Conservation (phyloP, 352 stramenopile genomes). For the Pythium utonaiense region DNA sequence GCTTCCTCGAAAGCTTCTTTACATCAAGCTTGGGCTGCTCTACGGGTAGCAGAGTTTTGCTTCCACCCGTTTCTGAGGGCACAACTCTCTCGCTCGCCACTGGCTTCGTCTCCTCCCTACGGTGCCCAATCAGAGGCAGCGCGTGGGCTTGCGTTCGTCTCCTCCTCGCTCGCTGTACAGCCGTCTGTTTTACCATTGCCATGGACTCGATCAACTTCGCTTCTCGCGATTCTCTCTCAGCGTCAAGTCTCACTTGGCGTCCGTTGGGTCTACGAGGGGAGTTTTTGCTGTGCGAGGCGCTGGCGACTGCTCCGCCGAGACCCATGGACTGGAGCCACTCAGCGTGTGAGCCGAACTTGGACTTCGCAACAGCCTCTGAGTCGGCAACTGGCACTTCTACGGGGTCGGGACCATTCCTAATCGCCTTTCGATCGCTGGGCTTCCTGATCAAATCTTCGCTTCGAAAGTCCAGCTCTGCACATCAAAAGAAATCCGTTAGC, state of each 20-base stretch:
- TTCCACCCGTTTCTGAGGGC: not conserved
- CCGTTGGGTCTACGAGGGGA: not conserved
- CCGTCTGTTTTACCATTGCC: not conserved
- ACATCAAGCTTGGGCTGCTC: not conserved
- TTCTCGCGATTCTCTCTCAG: not conserved
- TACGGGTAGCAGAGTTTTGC: not conserved
- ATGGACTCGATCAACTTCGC: not conserved
- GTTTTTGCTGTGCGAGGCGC: not conserved
- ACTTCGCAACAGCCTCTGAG: not conserved
- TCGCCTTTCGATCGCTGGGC: not conserved
- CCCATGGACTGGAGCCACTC: constrained; percentile 22
- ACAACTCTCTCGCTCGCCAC: not conserved
- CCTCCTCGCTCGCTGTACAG: not conserved
- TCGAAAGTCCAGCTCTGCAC: constrained; percentile 18
- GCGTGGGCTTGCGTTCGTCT: constrained; percentile 11
- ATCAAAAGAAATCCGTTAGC: not conserved
- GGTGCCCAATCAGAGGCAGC: constrained; percentile 6
- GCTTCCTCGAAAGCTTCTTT: not conserved
- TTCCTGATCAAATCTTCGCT: constrained; percentile 16
- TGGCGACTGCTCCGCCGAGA: constrained; percentile 1
- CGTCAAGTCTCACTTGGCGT: not conserved
- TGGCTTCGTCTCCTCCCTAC: not conserved
- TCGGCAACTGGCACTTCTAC: not conserved
- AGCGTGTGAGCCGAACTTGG: constrained; percentile 20
- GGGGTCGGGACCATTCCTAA: not conserved